Evolutionary conservation across 768 basidiomycete species (phyloP), one percentile per base, ranked within the genome.

Genomic region (Glaciozyma antarctica): DNA sequence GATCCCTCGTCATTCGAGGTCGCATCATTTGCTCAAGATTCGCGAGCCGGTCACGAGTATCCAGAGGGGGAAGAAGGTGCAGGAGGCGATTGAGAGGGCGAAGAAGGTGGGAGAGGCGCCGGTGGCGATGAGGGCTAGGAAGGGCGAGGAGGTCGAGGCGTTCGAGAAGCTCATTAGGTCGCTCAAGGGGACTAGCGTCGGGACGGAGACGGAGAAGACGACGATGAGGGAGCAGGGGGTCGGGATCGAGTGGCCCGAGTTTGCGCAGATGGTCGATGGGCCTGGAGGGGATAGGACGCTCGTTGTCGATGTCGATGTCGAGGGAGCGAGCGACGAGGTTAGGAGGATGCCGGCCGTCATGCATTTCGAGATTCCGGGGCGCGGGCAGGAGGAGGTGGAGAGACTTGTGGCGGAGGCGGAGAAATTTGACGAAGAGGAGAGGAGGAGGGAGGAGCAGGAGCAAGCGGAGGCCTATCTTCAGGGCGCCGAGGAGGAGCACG

Each of bases 11-110:
- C 90, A 93, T 74, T 87, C 88, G 0, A 64, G 75, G 17, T 82
- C 77, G 41, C 90, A 93, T 73, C 83, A 85, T 0, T 65, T 93
- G 73, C 74, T 90, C 73, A 92, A 90, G 82, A 79, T 92, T 77
- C 62, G 65, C 53, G 21, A 56, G 57, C 65, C 65, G 0, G 30
- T 49, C 24, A 17, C 22, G 7, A n/a, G 24, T 12, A 6, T 30
- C 30, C 2, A 6, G 28, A 22, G 8, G 19, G n/a, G 53, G 24
- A 13, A 24, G 22, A 9, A 26, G 13, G 57, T 26, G 24, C 5
- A 58, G 43, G 38, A 43, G 38, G 26, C 41, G 57, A 41, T n/a
- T 3, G 57, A n/a, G n/a, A 58, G 43, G 57, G 32, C 55, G 22
- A 52, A 26, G 28, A 22, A 3, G 5, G 53, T 22, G n/a, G 22